phyloP scores from a whole-genome alignment of 305 asterid genomes.

The Fraxinus floribunda region DNA sequence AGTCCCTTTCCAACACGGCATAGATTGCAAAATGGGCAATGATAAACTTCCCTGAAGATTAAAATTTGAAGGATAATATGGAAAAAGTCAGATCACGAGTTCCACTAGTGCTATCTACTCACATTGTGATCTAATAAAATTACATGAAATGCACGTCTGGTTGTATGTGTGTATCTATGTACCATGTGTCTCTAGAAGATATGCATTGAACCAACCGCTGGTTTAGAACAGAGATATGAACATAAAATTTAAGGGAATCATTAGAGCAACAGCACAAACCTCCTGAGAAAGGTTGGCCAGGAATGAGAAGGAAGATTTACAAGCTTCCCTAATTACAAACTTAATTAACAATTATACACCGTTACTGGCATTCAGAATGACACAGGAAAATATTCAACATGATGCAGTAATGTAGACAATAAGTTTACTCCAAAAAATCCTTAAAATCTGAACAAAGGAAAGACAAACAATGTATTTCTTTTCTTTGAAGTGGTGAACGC shows the following conservation, averaged over 20 bases:
- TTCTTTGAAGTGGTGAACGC: neutral
- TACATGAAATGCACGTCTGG: neutral
- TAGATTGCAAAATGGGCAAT: slow-evolving; percentile 94
- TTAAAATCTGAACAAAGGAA: neutral
- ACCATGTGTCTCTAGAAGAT: neutral
- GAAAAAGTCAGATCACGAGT: slow-evolving; percentile 1
- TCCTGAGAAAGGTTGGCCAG: neutral
- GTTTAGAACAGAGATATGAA: neutral
- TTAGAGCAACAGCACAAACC: neutral
- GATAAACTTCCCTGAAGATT: slow-evolving; percentile 76
- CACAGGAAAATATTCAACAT: neutral
- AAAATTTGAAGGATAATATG: neutral
- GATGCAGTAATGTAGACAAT: neutral
- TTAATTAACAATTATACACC: slow-evolving; percentile 2
- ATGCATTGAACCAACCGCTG: neutral
- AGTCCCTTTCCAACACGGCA: slow-evolving; percentile 96
- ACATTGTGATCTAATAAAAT: neutral
- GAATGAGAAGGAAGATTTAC: neutral
- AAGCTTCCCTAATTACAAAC: neutral
- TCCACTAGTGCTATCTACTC: neutral
- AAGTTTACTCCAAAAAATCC: neutral
- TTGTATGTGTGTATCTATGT: neutral
- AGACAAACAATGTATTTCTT: neutral
- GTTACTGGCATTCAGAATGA: neutral
- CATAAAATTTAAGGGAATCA: neutral